Base-by-base conservation (phyloP, 1,139 yeast genomes). In the Debaryomyces sp. region DNA sequence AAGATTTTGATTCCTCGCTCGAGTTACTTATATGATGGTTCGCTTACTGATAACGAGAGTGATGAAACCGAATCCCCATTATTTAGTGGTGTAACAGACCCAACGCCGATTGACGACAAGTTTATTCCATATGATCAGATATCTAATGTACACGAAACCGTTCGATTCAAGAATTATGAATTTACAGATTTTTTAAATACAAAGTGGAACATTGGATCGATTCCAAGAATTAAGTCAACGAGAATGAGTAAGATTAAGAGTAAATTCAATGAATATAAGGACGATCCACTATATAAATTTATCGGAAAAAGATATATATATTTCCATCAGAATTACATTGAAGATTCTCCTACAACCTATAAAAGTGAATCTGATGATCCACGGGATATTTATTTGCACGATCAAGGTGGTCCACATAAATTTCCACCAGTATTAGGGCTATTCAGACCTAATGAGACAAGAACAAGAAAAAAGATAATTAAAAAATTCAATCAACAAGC, bases 371-470 rank as follows among this genome's bases (percentile, higher is more conserved):
- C 61, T 7, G 43, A 49, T 4, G 59, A 62, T 29, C 65, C 67
- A 5, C 53, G 67, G 37, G 68, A 72, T 17, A 61, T 71, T 2
- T 76, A 73, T 53, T 66, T 70, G 44, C 67, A 68, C 15, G 63
- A 61, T 45, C 56, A 47, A 56, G 60, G 40, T 47, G 48, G 39
- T n/a, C 6, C 27, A 5, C 47, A 51, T 3, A 50, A 55, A 22
- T 74, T 63, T 59, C 78, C 67, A 24, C 76, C 75, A 1, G 78
- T 81, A 0, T 50, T 81, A 39, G 79, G 79, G 0, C 60, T 80
- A 45, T 82, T 80, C 54, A 67, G 88, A 50, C 87, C 86, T 0
- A 74, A 77, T 54, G 85, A 81, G 51, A 60, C 70, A 35, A 70
- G 73, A 36, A 58, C 75, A 1, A 71, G 72, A 49, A 77, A 76